A percentile compares a stretch with the other conserved stretches of the same genome.
phyloP scores from a whole-genome alignment of 768 basidiomycete genomes.

The Tricholoma terreum region DNA sequence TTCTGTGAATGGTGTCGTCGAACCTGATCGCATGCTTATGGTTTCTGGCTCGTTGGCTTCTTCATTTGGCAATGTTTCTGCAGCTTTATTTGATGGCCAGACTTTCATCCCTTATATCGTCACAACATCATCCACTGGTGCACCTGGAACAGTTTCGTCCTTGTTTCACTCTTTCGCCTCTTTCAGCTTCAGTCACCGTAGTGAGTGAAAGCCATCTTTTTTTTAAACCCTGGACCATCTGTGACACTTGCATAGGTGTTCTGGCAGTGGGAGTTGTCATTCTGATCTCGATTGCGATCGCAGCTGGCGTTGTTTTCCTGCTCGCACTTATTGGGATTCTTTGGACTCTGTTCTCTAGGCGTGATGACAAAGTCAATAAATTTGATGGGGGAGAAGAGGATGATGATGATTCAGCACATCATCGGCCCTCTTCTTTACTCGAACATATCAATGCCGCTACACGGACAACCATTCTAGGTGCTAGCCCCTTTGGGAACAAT shows the following conservation, averaged over 20 bases:
- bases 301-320: conserved; percentile 89
- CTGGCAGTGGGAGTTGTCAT: conserved; percentile 92
- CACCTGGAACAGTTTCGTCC: conserved; percentile 66
- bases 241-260: conserved; percentile 53
- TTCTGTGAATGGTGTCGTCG: conserved; percentile 61
- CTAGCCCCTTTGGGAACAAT: conserved; percentile 36
- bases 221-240: conserved; percentile 4
- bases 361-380: conserved; percentile 69
- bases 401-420: conserved; percentile 72
- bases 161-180: conserved; percentile 80
- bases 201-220: conserved; percentile 42
- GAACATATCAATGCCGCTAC: conserved; percentile 92
- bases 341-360: conserved; percentile 83
- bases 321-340: conserved; percentile 81
- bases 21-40: conserved; percentile 86
- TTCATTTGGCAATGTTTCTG: conserved; percentile 74
- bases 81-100: conserved; percentile 85
- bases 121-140: conserved; percentile 61
- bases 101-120: conserved; percentile 79
- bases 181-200: conserved; percentile 69
- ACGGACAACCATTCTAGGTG: conserved; percentile 74
- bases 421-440: conserved; percentile 83
- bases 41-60: conserved; percentile 76
- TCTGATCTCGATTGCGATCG: conserved; percentile 94
- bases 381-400: conserved; percentile 63